Conservation (phyloP, 2,329 filamentous ascomycete genomes). For the Penicillium sp. region DNA sequence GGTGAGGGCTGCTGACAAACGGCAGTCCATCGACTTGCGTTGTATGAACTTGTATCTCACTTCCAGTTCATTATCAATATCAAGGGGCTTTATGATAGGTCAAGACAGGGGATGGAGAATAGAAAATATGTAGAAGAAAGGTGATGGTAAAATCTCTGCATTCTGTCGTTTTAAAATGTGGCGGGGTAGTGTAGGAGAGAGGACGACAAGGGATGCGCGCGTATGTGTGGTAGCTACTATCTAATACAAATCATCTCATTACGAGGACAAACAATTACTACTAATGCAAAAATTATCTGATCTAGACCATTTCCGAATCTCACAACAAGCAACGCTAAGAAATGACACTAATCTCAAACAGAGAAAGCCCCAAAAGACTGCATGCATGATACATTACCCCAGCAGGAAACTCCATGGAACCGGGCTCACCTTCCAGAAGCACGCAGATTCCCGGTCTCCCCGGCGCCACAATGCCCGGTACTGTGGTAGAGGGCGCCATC, state of each 20-base stretch:
- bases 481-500: neutral
- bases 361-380: neutral
- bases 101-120: neutral
- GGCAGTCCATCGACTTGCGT: no score
- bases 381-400: neutral
- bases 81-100: neutral
- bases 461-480: neutral
- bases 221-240: neutral
- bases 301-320: neutral
- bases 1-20: neutral
- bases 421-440: neutral
- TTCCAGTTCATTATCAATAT: no score
- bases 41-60: no score
- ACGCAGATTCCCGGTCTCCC: neutral
- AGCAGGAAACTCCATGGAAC: neutral
- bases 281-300: neutral
- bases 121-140: neutral
- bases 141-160: neutral
- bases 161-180: neutral
- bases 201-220: neutral
- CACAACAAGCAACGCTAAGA: neutral
- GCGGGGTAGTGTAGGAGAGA: neutral
- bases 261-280: neutral
- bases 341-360: neutral
- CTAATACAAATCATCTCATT: neutral